Conservation (phyloP, 1,284 basidiomycete species). For the Malassezia globosa region DNA sequence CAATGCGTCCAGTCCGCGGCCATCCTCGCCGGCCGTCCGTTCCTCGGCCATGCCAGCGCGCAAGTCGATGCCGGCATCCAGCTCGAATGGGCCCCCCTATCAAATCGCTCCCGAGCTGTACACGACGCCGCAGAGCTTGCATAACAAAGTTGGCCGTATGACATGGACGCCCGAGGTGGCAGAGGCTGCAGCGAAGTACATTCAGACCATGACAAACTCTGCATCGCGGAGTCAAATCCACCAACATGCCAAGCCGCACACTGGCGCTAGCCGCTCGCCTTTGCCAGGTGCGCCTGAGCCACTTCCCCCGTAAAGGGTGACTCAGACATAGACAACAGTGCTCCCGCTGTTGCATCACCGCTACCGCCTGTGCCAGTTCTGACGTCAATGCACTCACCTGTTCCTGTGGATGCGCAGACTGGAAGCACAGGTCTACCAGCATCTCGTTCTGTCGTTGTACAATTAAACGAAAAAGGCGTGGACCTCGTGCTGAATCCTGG, state of each 20-base stretch:
- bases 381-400: too few species aligned
- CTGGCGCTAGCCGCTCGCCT: neutral
- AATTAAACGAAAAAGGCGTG: conserved; percentile 6
- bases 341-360: too few species aligned
- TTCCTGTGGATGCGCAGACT: too few species aligned
- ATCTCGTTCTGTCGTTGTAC: conserved; percentile 14
- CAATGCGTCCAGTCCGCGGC: neutral
- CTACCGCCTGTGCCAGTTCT: too few species aligned
- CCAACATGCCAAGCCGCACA: neutral
- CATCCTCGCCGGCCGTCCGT: neutral
- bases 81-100: neutral
- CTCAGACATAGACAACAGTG: neutral
- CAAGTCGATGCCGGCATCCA: neutral
- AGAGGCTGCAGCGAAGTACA: conserved; percentile 17
- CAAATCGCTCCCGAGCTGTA: conserved; percentile 15
- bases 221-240: conserved; percentile 2
- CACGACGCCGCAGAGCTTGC: conserved; percentile 13
- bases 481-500: conserved; percentile 11
- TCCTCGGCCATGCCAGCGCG: neutral
- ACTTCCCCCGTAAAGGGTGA: neutral
- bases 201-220: conserved; percentile 12
- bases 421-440: conserved; percentile 1
- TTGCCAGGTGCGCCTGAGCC: neutral
- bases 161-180: conserved; percentile 19
- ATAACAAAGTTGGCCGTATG: conserved; percentile 7